A percentile compares a stretch with the other conserved stretches of the same genome.
These are phyloP conservation scores for Tolypocladium sp. DNA, from an alignment of 2,329 filamentous ascomycete species.

Conservation along the genomic window DNA sequence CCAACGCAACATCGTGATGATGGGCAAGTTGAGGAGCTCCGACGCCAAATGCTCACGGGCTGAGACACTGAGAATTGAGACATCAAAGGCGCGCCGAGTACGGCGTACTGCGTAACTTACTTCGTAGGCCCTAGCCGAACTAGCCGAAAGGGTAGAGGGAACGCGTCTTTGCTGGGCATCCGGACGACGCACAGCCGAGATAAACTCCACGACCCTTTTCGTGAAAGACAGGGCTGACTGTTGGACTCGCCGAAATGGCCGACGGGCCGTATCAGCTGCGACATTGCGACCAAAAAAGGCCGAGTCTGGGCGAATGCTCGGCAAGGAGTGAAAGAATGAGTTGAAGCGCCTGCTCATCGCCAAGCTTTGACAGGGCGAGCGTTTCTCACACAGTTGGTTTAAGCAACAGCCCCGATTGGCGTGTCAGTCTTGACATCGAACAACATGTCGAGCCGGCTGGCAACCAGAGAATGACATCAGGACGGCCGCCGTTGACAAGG, in stretches of 20 bases:
- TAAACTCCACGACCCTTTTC: too few species aligned
- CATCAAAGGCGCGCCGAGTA: not conserved
- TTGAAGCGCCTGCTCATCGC: too few species aligned
- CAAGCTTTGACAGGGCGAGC: not conserved
- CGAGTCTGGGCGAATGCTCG: too few species aligned
- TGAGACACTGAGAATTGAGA: not conserved
- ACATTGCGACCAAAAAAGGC: too few species aligned
- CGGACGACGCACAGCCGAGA: too few species aligned
- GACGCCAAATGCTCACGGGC: not conserved
- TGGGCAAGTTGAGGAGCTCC: not conserved
- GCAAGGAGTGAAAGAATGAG: too few species aligned
- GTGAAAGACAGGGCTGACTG: too few species aligned
- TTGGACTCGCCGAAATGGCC: too few species aligned
- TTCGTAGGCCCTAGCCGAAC: too few species aligned
- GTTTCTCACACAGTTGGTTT: not conserved
- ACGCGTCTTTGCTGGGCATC: not conserved
- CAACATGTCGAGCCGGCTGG: not conserved
- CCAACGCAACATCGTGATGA: not conserved
- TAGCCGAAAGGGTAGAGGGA: not conserved
- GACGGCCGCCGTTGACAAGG: too few species aligned
- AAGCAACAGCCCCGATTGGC: not conserved
- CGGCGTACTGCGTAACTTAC: too few species aligned
- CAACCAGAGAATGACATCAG: not conserved
- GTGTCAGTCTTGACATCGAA: not conserved
- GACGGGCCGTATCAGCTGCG: too few species aligned